Evolutionary conservation across 768 basidiomycete species (phyloP).

Genomic region (Cytidiella melzeri): DNA sequence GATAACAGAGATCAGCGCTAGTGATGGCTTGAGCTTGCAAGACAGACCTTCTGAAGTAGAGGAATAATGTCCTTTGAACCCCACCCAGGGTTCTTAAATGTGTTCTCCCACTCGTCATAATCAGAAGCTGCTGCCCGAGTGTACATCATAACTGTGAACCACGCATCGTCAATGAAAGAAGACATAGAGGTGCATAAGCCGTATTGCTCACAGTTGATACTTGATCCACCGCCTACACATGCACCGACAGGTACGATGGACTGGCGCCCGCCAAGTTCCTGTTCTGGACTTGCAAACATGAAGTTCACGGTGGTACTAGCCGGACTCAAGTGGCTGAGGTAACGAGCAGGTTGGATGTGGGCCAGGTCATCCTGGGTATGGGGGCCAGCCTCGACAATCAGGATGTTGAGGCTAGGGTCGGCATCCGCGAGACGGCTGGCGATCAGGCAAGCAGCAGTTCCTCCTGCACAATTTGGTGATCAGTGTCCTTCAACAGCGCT

Average conservation of each 20-base stretch:
- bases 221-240: slow-evolving; percentile 57
- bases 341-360: slow-evolving; percentile 53
- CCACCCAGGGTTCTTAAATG: slow-evolving; percentile 54
- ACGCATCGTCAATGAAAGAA: slow-evolving; percentile 20
- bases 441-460: slow-evolving; percentile 49
- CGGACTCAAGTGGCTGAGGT: slow-evolving; percentile 34
- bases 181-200: background rate
- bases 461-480: slow-evolving; percentile 26
- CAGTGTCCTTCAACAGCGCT: background rate
- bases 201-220: slow-evolving; percentile 44
- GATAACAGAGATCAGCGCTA: slow-evolving; percentile 6
- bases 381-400: slow-evolving; percentile 55
- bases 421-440: slow-evolving; percentile 50
- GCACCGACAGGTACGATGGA: slow-evolving; percentile 39
- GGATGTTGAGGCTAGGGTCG: slow-evolving; percentile 48
- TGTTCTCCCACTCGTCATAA: slow-evolving; percentile 55
- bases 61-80: slow-evolving; percentile 51
- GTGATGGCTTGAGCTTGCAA: background rate
- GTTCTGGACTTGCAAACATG: slow-evolving; percentile 34
- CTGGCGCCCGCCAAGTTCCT: slow-evolving; percentile 39
- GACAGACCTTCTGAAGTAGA: slow-evolving; percentile 19
- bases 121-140: slow-evolving; percentile 56
- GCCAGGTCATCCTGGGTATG: slow-evolving; percentile 38
- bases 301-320: slow-evolving; percentile 38
- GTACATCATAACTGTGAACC: slow-evolving; percentile 38